These are phyloP conservation scores for Metrosideros polymorpha DNA, from an alignment of 441 rosid genomes.

Conservation along the genomic window DNA sequence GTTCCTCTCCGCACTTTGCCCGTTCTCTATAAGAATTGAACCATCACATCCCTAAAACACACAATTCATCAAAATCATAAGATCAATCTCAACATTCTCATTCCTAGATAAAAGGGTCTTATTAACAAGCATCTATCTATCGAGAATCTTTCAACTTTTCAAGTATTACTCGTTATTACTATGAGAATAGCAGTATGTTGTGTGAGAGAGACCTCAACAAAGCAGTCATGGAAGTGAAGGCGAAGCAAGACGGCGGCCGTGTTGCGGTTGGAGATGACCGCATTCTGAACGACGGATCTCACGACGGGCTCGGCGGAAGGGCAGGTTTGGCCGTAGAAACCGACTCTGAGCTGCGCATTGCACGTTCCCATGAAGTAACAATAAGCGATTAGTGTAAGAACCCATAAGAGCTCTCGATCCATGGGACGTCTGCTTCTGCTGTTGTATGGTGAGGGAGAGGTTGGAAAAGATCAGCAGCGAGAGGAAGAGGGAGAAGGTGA, in stretches of 20 bases:
- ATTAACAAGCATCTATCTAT: not conserved
- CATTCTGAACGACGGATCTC: not conserved
- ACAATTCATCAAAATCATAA: not conserved
- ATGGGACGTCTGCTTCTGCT: not conserved
- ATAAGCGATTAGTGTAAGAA: not conserved
- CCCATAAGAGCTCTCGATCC: not conserved
- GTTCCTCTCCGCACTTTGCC: slow-evolving; percentile 7
- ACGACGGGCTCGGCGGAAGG: slow-evolving; percentile 13
- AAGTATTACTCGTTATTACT: not conserved
- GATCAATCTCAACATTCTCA: not conserved
- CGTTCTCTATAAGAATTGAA: slow-evolving; percentile 10
- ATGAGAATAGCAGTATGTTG: not conserved
- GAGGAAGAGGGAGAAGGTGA: not conserved
- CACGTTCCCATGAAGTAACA: not conserved
- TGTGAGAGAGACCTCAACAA: not conserved
- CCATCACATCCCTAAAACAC: slow-evolving; percentile 11
- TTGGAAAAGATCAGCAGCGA: not conserved
- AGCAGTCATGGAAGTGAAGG: slow-evolving; percentile 18
- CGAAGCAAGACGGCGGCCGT: slow-evolving; percentile 13
- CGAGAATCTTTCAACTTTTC: not conserved
- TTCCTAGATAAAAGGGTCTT: not conserved
- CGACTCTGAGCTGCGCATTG: slow-evolving; percentile 3
- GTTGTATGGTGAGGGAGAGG: not conserved
- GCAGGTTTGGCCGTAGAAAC: slow-evolving; percentile 12
- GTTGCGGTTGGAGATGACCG: not conserved